These are phyloP conservation scores for Trichosporon inkin DNA, from an alignment of 1,284 basidiomycete species.

Conservation along the genomic window DNA sequence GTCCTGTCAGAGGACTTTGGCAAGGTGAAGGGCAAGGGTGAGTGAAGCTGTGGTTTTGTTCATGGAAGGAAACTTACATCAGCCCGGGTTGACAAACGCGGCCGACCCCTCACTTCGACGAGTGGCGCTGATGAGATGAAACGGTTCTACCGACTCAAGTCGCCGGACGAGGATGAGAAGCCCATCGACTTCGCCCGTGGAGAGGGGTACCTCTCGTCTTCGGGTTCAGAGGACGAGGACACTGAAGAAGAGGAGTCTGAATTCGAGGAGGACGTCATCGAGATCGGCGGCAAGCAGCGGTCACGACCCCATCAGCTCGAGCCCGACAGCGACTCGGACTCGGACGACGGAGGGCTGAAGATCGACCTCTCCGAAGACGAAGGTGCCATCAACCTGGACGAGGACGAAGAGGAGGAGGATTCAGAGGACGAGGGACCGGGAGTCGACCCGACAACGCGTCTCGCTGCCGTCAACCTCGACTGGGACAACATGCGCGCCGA, in stretches of 20 bases:
- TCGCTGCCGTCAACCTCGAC: slow-evolving; percentile 94
- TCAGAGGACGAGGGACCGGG: slow-evolving; percentile 45
- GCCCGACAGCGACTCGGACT: slow-evolving; percentile 40
- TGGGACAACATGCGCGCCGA: slow-evolving; percentile 93
- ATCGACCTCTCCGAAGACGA: slow-evolving; percentile 59
- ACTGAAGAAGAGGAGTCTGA: slow-evolving; percentile 51
- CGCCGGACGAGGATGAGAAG: slow-evolving; percentile 51
- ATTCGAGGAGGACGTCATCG: slow-evolving; percentile 51
- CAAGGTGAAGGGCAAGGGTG: slow-evolving; percentile 39
- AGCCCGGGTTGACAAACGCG: slow-evolving; percentile 87
- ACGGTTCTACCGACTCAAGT: slow-evolving; percentile 70
- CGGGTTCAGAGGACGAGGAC: slow-evolving; percentile 64
- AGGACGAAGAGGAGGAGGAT: slow-evolving; percentile 57
- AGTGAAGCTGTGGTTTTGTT: slow-evolving; percentile 12
- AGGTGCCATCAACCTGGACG: slow-evolving; percentile 50
- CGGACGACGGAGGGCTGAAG: slow-evolving; percentile 52
- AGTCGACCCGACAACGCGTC: slow-evolving; percentile 59
- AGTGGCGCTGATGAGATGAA: slow-evolving; percentile 71
- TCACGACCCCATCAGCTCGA: slow-evolving; percentile 37
- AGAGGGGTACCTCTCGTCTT: slow-evolving; percentile 78
- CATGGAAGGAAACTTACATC: slow-evolving; percentile 14
- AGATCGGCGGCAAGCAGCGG: slow-evolving; percentile 55
- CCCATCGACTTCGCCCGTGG: slow-evolving; percentile 83
- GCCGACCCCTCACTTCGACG: slow-evolving; percentile 65
- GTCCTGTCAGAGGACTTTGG: slow-evolving; percentile 59